Evolutionary conservation across 441 rosid species (phyloP).

Genomic region (Gossypium davidsonii): DNA sequence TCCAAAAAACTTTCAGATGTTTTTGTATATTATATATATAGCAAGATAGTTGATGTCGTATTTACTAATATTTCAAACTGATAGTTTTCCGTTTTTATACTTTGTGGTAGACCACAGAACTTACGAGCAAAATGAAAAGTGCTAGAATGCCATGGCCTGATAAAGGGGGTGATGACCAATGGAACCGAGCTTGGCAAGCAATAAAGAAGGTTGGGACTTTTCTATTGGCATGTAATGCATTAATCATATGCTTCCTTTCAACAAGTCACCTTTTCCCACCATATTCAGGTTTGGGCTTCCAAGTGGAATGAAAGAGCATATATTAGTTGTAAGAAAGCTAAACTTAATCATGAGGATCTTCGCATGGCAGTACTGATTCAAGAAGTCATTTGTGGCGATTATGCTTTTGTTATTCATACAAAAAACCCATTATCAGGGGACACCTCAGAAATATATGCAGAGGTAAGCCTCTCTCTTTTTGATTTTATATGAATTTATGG

Average conservation of each 20-base stretch:
- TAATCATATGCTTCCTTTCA: neutral
- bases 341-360: slow-evolving; percentile 47
- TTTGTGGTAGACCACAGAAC: slow-evolving; percentile 46
- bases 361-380: slow-evolving; percentile 73
- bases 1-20: neutral
- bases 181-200: slow-evolving; percentile 71
- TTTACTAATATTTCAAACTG: slow-evolving; percentile 9
- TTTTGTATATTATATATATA: neutral
- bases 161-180: slow-evolving; percentile 50
- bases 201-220: slow-evolving; percentile 52
- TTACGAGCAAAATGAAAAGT: slow-evolving; percentile 53
- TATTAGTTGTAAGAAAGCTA: slow-evolving; percentile 56
- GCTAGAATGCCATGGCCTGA: slow-evolving; percentile 58
- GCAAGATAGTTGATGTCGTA: neutral
- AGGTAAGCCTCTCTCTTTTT: slow-evolving; percentile 30
- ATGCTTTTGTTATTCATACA: slow-evolving; percentile 86
- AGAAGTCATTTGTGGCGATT: slow-evolving; percentile 66
- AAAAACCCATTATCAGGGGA: slow-evolving; percentile 73
- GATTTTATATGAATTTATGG: neutral
- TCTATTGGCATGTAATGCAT: slow-evolving; percentile 1
- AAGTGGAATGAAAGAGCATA: slow-evolving; percentile 86
- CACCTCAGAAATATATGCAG: slow-evolving; percentile 65
- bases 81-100: slow-evolving; percentile 17
- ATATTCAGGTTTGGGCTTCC: slow-evolving; percentile 78
- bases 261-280: neutral